A percentile compares a stretch with the other conserved stretches of the same genome.
phyloP scores from a whole-genome alignment of 176 grass and related monocot species.

The Musa beccarii region DNA sequence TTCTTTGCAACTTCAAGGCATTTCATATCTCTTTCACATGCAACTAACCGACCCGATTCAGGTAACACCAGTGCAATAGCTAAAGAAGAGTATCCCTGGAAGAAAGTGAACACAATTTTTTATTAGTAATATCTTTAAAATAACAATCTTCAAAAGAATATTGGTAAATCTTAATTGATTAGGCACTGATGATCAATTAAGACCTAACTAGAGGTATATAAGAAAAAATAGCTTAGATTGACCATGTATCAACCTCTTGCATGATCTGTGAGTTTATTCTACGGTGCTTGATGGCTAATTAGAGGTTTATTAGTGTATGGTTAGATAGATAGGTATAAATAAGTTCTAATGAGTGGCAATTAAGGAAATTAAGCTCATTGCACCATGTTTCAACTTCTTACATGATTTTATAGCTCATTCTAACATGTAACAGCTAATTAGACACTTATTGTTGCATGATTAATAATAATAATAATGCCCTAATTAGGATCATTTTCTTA shows the following conservation, averaged over 20 bases:
- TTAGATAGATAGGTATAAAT: not conserved
- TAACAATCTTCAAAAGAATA: not conserved
- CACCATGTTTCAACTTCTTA: too few species aligned
- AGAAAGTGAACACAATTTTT: constrained; percentile 1
- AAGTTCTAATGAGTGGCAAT: not conserved
- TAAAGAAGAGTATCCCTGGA: constrained; percentile 88
- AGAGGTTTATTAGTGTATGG: too few species aligned
- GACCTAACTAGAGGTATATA: not conserved
- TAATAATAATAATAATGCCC: too few species aligned
- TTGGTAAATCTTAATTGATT: not conserved
- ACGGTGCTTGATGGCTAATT: too few species aligned
- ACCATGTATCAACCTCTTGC: too few species aligned
- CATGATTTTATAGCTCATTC: too few species aligned
- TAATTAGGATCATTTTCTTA: too few species aligned
- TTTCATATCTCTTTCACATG: constrained; percentile 85
- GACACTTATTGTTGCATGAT: too few species aligned
- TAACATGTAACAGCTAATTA: too few species aligned
- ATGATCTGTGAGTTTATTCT: too few species aligned
- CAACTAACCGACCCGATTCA: constrained; percentile 72
- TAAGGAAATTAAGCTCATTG: not conserved
- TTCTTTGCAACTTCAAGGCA: constrained; percentile 75
- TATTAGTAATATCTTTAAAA: not conserved
- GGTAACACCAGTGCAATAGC: constrained; percentile 79
- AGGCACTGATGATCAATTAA: not conserved
- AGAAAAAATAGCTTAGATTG: not conserved